These are phyloP conservation scores for Alternaria rosae DNA, from an alignment of 2,329 filamentous ascomycete genomes.

Conservation along the genomic window DNA sequence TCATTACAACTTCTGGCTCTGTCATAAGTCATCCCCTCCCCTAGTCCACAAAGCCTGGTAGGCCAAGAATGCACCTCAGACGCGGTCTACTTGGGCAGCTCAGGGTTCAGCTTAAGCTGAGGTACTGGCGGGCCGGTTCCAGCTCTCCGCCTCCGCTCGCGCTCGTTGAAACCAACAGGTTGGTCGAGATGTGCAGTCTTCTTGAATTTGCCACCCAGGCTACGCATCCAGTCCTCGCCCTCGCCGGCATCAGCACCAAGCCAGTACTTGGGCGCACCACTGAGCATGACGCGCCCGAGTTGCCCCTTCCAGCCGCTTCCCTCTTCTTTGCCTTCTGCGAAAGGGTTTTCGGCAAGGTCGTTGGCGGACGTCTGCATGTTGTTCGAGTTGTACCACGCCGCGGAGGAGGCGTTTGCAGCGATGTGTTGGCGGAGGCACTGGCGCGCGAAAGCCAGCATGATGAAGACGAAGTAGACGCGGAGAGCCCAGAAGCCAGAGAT, in stretches of 20 bases:
- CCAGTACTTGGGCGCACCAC: conserved; percentile 80
- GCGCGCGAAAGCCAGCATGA: conserved; percentile 84
- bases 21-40: conserved; percentile 13
- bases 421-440: conserved; percentile 76
- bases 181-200: conserved; percentile 51
- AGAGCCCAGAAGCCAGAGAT: conserved; percentile 77
- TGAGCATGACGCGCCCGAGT: conserved; percentile 80
- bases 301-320: conserved; percentile 81
- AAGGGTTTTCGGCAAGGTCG: conserved; percentile 70
- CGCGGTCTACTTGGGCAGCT: conserved; percentile 28
- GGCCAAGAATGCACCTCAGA: neutral
- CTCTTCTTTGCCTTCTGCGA: conserved; percentile 72
- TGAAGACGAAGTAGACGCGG: conserved; percentile 81
- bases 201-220: conserved; percentile 68
- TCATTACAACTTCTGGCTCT: conserved; percentile 13
- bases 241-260: conserved; percentile 71
- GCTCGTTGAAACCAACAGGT: conserved; percentile 59
- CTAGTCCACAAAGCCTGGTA: neutral
- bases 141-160: conserved; percentile 67
- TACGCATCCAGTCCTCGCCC: conserved; percentile 72
- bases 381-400: conserved; percentile 52
- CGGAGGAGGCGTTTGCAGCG: conserved; percentile 52
- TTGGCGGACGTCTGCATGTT: conserved; percentile 51
- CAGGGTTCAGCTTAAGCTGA: conserved; percentile 33
- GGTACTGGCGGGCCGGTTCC: conserved; percentile 65